Base-by-base conservation (phyloP, 495 filamentous ascomycete genomes). In the Hypomontagnella monticulosa region DNA sequence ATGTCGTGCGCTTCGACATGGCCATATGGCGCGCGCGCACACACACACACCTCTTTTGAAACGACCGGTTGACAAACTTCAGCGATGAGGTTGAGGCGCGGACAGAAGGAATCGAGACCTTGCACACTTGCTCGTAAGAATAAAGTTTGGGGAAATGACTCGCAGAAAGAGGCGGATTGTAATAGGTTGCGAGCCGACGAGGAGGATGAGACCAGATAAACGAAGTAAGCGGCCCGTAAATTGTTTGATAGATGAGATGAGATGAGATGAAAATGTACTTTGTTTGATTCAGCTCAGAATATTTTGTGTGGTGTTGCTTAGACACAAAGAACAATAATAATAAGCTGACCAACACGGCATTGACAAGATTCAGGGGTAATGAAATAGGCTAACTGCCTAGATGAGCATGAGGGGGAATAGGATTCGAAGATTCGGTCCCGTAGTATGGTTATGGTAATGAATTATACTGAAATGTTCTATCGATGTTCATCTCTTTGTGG, bases 1-100 rank as follows among this genome's bases (percentile, higher is more conserved):
- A 88, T 16, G 80, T 76, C 2, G 82, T 85, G 37, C 78, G 77
- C 74, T 83, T 85, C 48, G 79, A 80, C 80, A 85, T 87, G 15
- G 58, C 76, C 67, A 62, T 62, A n/a, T n/a, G n/a, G n/a, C 15
- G 34, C 51, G 27, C 20, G 34, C 30, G 54, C 38, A 16, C 15
- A 15, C n/a, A 36, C 34, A 20, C 16, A 34, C 33, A 23, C 41
- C 36, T 37, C 15, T 47, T 0, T 12, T 20, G 19, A 46, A 23
- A 46, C 12, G 0, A 48, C n/a, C 1, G 12, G 15, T 37, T n/a
- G 33, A 16, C 4, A 8, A 41, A 46, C 46, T 4, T 38, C 55
- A 15, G 20, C 14, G 50, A 18, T 16, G 30, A 63, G 49, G 56
- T 47, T 53, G 23, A 42, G 33, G 36, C 32, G 56, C 55, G 36